These are phyloP conservation scores for Kuraishia capsulata DNA, from an alignment of 805 yeast genomes.

Conservation along the genomic window DNA sequence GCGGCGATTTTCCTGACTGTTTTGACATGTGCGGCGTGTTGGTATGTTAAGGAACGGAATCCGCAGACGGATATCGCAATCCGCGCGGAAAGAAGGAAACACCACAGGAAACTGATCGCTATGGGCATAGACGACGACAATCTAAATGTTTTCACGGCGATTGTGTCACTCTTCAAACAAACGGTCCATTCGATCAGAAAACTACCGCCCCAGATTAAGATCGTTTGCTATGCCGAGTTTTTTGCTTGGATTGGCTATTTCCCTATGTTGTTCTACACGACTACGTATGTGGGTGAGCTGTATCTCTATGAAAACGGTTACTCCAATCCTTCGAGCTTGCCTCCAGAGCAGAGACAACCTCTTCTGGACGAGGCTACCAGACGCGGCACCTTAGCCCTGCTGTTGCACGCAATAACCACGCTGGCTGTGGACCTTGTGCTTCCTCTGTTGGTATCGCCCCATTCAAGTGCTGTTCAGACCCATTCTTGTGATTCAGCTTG, in stretches of 20 bases:
- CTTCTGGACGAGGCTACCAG: constrained; percentile 39
- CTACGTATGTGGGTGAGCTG: constrained; percentile 56
- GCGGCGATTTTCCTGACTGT: constrained; percentile 32
- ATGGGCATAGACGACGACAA: constrained; percentile 24
- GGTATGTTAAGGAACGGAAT: constrained; percentile 36
- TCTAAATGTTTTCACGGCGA: constrained; percentile 8
- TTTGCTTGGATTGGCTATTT: constrained; percentile 66
- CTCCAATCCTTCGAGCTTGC: constrained; percentile 28
- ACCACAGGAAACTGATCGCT: constrained; percentile 19
- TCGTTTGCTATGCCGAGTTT: constrained; percentile 47
- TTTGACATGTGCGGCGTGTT: constrained; percentile 30
- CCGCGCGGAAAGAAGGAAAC: constrained; percentile 25
- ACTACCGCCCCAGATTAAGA: constrained; percentile 40
- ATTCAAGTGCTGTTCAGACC: constrained; percentile 1
- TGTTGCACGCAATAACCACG: constrained; percentile 39
- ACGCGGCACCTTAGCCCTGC: constrained; percentile 41
- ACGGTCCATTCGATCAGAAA: constrained; percentile 24
- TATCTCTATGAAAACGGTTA: constrained; percentile 32
- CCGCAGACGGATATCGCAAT: constrained; percentile 33
- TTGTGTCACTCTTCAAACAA: constrained; percentile 20
- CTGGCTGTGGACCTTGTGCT: constrained; percentile 32
- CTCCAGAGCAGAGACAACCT: constrained; percentile 23
- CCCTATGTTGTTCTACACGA: constrained; percentile 55
- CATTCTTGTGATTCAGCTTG: constrained; percentile 2
- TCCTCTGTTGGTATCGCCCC: constrained; percentile 27